Percentiles rank a stretch among this genome's conserved stretches.
phyloP scores from a whole-genome alignment of 345 rosid species.

The Alliaria petiolata region DNA sequence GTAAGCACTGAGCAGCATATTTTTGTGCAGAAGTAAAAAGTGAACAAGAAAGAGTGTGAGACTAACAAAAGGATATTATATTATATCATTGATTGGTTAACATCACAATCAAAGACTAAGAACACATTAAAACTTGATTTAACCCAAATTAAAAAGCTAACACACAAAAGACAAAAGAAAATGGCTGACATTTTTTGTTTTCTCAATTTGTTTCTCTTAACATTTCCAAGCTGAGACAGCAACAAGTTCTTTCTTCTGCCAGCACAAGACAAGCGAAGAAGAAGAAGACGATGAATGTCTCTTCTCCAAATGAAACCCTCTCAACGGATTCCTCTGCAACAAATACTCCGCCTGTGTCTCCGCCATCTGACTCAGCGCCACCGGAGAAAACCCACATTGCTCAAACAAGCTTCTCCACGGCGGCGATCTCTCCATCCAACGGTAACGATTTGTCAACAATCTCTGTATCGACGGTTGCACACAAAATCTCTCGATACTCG shows the following conservation, averaged over 20 bases:
- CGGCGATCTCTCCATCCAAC: constrained; percentile 44
- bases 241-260: constrained; percentile 84
- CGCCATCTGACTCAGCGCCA: constrained; percentile 62
- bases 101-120: constrained; percentile 20
- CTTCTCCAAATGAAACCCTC: constrained; percentile 87
- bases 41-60: background rate
- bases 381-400: constrained; percentile 62
- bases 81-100: constrained; percentile 25
- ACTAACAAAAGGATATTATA: constrained; percentile 15
- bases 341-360: constrained; percentile 86
- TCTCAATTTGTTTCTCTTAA: background rate
- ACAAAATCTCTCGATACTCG: constrained; percentile 68
- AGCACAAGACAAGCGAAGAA: constrained; percentile 59
- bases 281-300: constrained; percentile 38
- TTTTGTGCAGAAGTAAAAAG: background rate
- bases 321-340: constrained; percentile 58
- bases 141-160: background rate
- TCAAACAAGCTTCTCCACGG: constrained; percentile 76
- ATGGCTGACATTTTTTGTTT: background rate
- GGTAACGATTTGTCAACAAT: constrained; percentile 55
- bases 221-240: constrained; percentile 86
- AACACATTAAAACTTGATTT: constrained; percentile 18
- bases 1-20: too few relatives aligned
- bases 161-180: constrained; percentile 5
- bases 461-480: constrained; percentile 66